Conservation (phyloP, 768 basidiomycete genomes). For the Trametes meyenii region DNA sequence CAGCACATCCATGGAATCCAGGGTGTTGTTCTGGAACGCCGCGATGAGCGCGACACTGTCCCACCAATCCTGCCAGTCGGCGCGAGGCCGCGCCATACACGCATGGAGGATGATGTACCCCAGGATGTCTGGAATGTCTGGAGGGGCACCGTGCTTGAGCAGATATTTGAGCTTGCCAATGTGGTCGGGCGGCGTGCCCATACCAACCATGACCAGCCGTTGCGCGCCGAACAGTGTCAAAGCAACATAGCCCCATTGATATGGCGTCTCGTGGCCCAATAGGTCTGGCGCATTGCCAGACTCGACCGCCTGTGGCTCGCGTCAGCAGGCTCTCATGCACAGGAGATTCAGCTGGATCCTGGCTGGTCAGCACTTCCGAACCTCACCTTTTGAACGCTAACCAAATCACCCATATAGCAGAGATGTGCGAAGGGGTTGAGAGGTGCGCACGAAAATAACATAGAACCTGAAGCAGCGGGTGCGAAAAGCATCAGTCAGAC, state of each 20-base stretch:
- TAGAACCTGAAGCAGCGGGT: not conserved
- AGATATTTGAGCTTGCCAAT: conserved; percentile 45
- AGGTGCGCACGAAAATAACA: not conserved
- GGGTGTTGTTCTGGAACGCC: conserved; percentile 11
- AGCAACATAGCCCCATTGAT: conserved; percentile 23
- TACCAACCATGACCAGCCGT: not conserved
- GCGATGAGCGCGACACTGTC: conserved; percentile 45
- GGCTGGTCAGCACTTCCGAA: no score
- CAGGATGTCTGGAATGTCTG: conserved; percentile 47
- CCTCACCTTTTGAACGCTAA: conserved; percentile 5
- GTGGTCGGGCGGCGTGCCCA: conserved; percentile 28
- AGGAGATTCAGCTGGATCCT: no score
- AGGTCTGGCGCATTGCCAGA: conserved; percentile 23
- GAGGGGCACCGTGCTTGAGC: conserved; percentile 43
- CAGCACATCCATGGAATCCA: conserved; percentile 43
- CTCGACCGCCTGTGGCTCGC: conserved; percentile 15
- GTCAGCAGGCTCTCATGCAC: not conserved
- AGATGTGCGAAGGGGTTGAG: conserved; percentile 14
- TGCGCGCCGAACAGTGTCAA: conserved; percentile 26
- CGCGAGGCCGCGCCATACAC: conserved; percentile 34
- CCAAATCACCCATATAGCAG: conserved; percentile 14
- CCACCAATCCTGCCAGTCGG: conserved; percentile 49
- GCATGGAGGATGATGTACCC: conserved; percentile 54
- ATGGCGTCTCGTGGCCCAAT: conserved; percentile 22
- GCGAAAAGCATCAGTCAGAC: not conserved